A percentile compares a stretch with the other conserved stretches of the same genome.
phyloP scores from a whole-genome alignment of 345 rosid genomes.

The Capsella bursapastoris region DNA sequence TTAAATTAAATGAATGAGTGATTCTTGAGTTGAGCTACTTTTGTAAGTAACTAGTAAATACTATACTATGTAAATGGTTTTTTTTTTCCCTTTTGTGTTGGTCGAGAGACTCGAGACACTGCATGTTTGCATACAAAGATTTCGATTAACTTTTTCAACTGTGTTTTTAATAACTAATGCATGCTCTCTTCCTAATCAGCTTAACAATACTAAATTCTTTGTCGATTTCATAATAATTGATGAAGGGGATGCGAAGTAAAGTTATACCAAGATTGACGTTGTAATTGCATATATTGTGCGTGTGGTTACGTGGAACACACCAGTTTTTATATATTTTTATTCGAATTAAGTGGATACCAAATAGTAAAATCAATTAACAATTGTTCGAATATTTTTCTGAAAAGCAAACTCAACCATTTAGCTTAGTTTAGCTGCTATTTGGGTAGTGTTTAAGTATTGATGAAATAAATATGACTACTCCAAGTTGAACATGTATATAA shows the following conservation, averaged over 20 bases:
- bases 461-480: neutral
- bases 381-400: neutral
- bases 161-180: neutral
- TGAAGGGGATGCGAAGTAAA: neutral
- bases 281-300: neutral
- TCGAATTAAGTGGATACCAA: conserved; percentile 7
- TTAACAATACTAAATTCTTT: neutral
- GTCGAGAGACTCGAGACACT: no score
- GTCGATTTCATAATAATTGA: neutral
- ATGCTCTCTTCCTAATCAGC: neutral
- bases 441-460: neutral
- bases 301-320: conserved; percentile 24
- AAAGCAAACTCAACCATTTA: conserved; percentile 9
- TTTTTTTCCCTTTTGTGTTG: no score
- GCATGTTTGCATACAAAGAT: neutral
- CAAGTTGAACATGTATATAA: conserved; percentile 6
- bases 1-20: neutral
- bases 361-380: neutral
- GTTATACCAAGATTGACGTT: neutral
- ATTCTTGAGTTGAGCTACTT: neutral
- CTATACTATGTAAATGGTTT: neutral
- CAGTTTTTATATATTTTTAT: neutral
- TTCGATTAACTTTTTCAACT: neutral
- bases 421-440: conserved; percentile 9
- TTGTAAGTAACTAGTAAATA: neutral